phyloP scores from a whole-genome alignment of 495 filamentous ascomycete species.

The Tuber microsphaerosporum region DNA sequence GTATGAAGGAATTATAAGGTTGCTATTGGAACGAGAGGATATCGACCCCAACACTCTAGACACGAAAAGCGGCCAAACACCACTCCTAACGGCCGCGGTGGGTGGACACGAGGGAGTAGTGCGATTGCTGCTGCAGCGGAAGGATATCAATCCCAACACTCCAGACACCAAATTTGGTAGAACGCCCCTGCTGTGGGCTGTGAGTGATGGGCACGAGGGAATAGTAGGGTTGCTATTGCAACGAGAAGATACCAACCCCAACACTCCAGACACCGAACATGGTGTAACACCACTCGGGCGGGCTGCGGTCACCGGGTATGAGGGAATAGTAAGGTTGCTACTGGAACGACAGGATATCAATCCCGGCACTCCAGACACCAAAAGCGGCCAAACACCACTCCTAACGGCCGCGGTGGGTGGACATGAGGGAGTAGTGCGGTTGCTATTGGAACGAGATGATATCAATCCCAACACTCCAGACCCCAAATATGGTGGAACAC shows the following conservation, averaged over 20 bases:
- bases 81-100: constrained; percentile 37
- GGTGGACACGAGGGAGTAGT: constrained; percentile 38
- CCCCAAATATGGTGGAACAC: too few relatives aligned
- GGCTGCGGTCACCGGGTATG: constrained; percentile 32
- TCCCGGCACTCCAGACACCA: too few relatives aligned
- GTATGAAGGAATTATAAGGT: constrained; percentile 35
- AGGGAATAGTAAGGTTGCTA: too few relatives aligned
- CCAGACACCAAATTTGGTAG: constrained; percentile 13
- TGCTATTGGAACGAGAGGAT: constrained; percentile 22
- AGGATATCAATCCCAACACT: constrained; percentile 10
- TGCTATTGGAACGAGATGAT: constrained; percentile 4
- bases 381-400: too few relatives aligned
- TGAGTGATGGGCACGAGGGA: constrained; percentile 42
- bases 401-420: too few relatives aligned
- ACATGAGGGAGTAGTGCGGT: not conserved
- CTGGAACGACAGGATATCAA: too few relatives aligned
- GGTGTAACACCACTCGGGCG: constrained; percentile 39
- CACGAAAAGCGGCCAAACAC: constrained; percentile 17
- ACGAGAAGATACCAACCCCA: not conserved
- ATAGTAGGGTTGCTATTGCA: constrained; percentile 33
- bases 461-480: constrained; percentile 26
- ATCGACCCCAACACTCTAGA: constrained; percentile 4
- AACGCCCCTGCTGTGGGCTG: constrained; percentile 45
- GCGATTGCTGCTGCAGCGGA: constrained; percentile 22
- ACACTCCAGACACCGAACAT: not conserved